Percentiles rank a stretch among this genome's conserved stretches.
These are phyloP conservation scores for Jaminaea rosea DNA, from an alignment of 1,284 basidiomycete species.

Conservation along the genomic window DNA sequence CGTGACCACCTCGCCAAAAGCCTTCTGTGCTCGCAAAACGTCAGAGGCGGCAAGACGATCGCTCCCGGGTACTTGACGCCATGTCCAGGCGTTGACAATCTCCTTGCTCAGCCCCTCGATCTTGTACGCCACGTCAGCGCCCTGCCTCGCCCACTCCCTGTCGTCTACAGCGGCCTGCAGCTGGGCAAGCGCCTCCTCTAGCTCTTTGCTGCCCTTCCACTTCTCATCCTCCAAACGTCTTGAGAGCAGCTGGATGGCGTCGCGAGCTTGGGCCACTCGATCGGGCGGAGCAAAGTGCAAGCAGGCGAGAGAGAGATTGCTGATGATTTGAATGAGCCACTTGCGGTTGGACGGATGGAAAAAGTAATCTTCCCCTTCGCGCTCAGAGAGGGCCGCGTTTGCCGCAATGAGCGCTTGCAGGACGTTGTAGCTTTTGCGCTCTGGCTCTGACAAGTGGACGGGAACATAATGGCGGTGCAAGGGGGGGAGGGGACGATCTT, in stretches of 20 bases:
- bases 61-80: background rate
- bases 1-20: background rate
- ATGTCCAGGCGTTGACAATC: conserved; percentile 8
- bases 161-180: conserved; percentile 5
- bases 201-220: background rate
- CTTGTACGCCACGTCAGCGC: conserved; percentile 9
- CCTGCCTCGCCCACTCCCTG: conserved; percentile 6
- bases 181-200: conserved; percentile 6
- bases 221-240: conserved; percentile 3
- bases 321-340: conserved; percentile 10
- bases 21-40: conserved; percentile 3
- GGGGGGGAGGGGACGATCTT: conserved; percentile 13
- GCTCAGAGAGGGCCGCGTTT: conserved; percentile 11
- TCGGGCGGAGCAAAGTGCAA: conserved; percentile 17
- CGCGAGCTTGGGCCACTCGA: conserved; percentile 5
- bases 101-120: background rate
- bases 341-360: conserved; percentile 16
- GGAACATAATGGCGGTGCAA: conserved; percentile 4
- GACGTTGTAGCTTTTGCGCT: conserved; percentile 16
- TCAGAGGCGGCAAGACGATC: conserved; percentile 5
- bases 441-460: conserved; percentile 3
- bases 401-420: conserved; percentile 12
- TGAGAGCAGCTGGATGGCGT: conserved; percentile 4
- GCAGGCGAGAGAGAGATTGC: conserved; percentile 15
- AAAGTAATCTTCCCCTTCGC: conserved; percentile 15